Percentiles rank a stretch among this genome's conserved stretches.
phyloP scores from a whole-genome alignment of 371 early-diverging fungal genomes.

The Haplosporangium sp. region DNA sequence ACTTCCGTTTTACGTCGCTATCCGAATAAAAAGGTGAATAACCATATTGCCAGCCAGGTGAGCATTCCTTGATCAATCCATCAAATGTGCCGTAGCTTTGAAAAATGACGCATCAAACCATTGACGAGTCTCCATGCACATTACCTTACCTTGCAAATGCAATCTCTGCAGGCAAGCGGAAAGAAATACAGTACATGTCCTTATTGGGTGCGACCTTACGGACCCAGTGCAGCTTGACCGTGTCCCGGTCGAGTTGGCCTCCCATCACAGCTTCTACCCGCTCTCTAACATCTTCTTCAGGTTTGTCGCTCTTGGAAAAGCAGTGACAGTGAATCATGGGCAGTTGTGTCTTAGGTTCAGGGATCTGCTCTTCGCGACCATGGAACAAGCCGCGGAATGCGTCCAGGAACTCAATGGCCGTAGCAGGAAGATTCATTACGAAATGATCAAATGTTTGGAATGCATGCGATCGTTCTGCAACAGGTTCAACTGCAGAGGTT shows the following conservation, averaged over 20 bases:
- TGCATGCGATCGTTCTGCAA: constrained; percentile 4
- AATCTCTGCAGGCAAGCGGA: constrained; percentile 72
- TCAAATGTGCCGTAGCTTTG: too few species aligned
- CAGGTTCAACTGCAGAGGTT: constrained; percentile 3
- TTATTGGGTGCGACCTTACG: constrained; percentile 97
- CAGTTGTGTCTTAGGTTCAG: constrained; percentile 60
- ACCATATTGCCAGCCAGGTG: too few species aligned
- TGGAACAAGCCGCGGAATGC: constrained; percentile 78
- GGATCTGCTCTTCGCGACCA: constrained; percentile 58
- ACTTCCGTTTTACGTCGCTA: constrained; percentile 48
- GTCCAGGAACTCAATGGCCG: constrained; percentile 94
- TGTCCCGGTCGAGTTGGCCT: constrained; percentile 58
- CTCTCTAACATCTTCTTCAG: constrained; percentile 75
- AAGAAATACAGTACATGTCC: constrained; percentile 96
- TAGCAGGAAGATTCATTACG: constrained; percentile 98
- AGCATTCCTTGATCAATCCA: too few species aligned
- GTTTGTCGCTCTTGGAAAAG: constrained; percentile 87
- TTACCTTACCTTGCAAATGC: constrained; percentile 58
- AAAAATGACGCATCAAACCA: neutral
- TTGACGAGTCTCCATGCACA: neutral
- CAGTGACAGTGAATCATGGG: constrained; percentile 95
- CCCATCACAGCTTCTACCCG: constrained; percentile 68
- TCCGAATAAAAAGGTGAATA: neutral
- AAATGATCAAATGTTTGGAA: constrained; percentile 92
- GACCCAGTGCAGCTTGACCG: constrained; percentile 76